These are phyloP conservation scores for Daldinia childiae DNA, from an alignment of 495 filamentous ascomycete species.

Conservation along the genomic window DNA sequence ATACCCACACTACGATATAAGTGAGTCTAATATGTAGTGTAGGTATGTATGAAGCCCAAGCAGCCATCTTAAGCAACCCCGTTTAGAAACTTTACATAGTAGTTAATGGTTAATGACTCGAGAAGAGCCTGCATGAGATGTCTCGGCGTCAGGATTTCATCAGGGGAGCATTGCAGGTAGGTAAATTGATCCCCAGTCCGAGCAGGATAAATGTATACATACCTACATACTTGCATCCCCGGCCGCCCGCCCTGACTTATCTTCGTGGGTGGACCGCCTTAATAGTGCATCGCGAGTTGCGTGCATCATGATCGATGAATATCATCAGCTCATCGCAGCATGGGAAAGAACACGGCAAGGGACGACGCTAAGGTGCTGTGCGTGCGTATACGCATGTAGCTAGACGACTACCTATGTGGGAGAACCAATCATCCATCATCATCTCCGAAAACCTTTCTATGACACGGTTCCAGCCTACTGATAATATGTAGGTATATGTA, in stretches of 20 bases:
- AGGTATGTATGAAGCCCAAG: too few species aligned
- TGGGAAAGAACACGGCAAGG: conserved; percentile 5
- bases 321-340: conserved; percentile 15
- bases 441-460: conserved; percentile 11
- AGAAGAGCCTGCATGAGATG: conserved; percentile 39
- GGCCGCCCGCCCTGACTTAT: conserved; percentile 23
- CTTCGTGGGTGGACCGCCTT: conserved; percentile 20
- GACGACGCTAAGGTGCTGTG: conserved; percentile 21
- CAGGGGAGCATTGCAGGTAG: conserved; percentile 32
- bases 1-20: conserved; percentile 19
- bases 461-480: conserved; percentile 15
- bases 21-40: too few species aligned
- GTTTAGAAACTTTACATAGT: conserved; percentile 14
- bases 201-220: conserved; percentile 19
- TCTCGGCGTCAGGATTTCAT: conserved; percentile 42
- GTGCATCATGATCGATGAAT: conserved; percentile 37
- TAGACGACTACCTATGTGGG: conserved; percentile 5
- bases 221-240: background rate
- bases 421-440: conserved; percentile 25
- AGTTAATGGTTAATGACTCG: conserved; percentile 39
- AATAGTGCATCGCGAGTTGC: conserved; percentile 18
- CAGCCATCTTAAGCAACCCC: conserved; percentile 9
- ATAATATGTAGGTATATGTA: too few species aligned
- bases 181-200: conserved; percentile 29
- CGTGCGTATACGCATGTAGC: conserved; percentile 22